Evolutionary conservation across 169 alveolate species (phyloP).

Genomic region (Amoebophrya sp.): DNA sequence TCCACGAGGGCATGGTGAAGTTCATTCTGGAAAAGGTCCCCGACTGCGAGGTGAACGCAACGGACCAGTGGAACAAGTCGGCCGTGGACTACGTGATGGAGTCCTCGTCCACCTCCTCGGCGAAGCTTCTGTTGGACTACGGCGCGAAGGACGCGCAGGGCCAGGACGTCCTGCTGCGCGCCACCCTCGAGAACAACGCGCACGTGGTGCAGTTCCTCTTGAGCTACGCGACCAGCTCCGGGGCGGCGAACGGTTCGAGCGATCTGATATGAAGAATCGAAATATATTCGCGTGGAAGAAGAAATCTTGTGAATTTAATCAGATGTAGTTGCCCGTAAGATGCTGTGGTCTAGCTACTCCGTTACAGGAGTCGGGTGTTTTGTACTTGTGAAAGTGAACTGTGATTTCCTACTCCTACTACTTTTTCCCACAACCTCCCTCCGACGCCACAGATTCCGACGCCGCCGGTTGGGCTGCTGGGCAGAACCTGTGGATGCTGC

Average conservation of each 20-base stretch:
- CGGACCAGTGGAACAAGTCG: background rate
- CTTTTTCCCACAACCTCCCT: no score
- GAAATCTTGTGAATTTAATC: no score
- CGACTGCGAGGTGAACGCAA: background rate
- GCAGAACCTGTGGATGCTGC: background rate
- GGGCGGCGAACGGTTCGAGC: no score
- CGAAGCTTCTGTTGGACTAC: background rate
- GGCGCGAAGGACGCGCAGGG: background rate
- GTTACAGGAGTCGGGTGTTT: no score
- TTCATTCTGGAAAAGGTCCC: background rate
- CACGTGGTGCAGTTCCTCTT: background rate
- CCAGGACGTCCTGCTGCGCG: background rate
- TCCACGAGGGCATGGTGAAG: background rate
- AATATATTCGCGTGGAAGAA: no score
- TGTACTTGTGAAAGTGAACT: no score
- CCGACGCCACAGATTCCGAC: background rate
- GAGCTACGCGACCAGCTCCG: background rate
- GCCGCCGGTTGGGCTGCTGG: background rate
- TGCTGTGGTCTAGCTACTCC: no score
- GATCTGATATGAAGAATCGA: no score
- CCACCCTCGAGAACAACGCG: background rate
- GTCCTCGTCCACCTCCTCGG: background rate
- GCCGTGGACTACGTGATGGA: background rate
- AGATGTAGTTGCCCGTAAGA: no score
- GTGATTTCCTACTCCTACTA: no score